Evolutionary conservation across 768 basidiomycete species (phyloP).

Genomic region (Boletus subparvulus): DNA sequence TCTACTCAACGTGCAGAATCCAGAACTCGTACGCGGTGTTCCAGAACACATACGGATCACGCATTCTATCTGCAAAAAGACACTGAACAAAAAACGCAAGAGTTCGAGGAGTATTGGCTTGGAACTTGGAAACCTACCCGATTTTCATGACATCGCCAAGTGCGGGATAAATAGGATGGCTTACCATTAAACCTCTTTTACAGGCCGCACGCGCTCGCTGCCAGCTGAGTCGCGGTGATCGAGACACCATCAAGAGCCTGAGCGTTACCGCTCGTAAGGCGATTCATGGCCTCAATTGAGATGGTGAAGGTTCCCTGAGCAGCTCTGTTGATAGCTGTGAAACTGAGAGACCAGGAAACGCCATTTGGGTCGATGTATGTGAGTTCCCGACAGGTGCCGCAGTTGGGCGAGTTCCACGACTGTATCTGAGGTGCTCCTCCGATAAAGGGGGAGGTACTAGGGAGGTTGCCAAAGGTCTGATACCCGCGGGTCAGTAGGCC

Average conservation of each 20-base stretch:
- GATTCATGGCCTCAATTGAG: conserved; percentile 36
- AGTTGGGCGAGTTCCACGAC: neutral
- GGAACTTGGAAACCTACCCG: neutral
- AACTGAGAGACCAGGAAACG: conserved; percentile 38
- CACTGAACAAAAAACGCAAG: neutral
- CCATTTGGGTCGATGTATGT: conserved; percentile 13
- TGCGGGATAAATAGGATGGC: too few species aligned
- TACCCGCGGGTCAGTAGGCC: conserved; percentile 16
- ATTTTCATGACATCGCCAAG: neutral
- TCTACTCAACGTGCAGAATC: neutral
- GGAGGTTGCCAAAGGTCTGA: neutral
- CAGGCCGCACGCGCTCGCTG: neutral
- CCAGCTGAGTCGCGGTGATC: conserved; percentile 14
- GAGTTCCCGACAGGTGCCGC: neutral
- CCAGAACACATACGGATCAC: neutral
- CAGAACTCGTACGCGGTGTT: neutral
- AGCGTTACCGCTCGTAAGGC: conserved; percentile 34
- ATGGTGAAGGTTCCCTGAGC: conserved; percentile 23
- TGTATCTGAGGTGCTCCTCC: neutral
- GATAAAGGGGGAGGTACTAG: neutral
- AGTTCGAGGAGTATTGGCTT: neutral
- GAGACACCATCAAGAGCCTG: conserved; percentile 24
- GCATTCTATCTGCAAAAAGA: neutral
- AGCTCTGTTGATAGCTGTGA: conserved; percentile 55
- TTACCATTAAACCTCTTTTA: neutral